Evolutionary conservation across 225 moss, liverwort and hornwort species (phyloP), one percentile per base, ranked within the genome.

Genomic region (Climacium dendroides): DNA sequence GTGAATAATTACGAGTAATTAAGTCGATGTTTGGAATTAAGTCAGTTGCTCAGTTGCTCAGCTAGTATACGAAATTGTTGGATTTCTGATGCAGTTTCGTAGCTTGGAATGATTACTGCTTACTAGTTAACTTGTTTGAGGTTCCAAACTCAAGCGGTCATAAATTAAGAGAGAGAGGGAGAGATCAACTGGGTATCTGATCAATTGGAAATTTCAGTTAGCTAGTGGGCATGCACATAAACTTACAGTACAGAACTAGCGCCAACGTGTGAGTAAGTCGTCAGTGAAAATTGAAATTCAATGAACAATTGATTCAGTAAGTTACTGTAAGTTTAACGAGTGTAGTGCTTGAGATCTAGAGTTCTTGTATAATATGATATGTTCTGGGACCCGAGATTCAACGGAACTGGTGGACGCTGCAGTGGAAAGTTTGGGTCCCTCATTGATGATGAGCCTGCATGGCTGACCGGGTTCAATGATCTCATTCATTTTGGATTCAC

Each of bases 371-470:
- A 16, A 17, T 37, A 29, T 28, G 39, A 29, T 59, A 58, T 20
- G 34, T 47, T 62, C 6, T 10, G 22, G 17, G 24, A 32, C 48
- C 25, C 50, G 35, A 64, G 50, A n/a, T 50, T 81, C 81, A 81
- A 63, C 81, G 64, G 81, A 26, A 18, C 78, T 47, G 87, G 79
- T 83, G 83, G 62, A 74, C 59, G 65, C 82, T 29, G 78, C 70
- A 70, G 83, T 30, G 78, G 53, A 53, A 69, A 83, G 83, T 22
- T 70, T 57, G 54, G 54, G 55, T 70, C 43, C 63, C 24, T 47
- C 78, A 83, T 90, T 90, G 87, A 87, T 87, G 89, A 83, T 65
- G 89, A 83, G 57, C 11, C 87, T 87, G 71, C 48, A 19, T 9
- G 60, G 24, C 83, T 90, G 87, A 90, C 87, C 57, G 12, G 25